These are phyloP conservation scores for Chaetomium tenue DNA, from an alignment of 495 filamentous ascomycete species.

Conservation along the genomic window DNA sequence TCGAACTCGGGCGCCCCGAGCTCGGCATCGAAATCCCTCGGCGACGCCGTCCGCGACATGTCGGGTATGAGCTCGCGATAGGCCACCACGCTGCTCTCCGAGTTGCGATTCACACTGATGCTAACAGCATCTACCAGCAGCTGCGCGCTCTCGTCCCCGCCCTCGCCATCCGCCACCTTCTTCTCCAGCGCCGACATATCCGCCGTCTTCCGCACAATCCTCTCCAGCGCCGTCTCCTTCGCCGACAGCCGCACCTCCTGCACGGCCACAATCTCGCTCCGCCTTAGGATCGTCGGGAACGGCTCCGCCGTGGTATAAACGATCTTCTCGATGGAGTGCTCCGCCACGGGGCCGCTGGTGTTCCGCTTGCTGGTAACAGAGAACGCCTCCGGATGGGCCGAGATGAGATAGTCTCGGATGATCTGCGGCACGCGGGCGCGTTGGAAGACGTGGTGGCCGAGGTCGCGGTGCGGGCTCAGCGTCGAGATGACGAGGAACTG, in stretches of 20 bases:
- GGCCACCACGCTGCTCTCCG: constrained; percentile 67
- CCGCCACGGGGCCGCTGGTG: constrained; percentile 60
- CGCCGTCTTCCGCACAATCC: constrained; percentile 85
- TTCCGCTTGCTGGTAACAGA: constrained; percentile 67
- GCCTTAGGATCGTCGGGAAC: constrained; percentile 87
- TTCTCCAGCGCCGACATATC: constrained; percentile 76
- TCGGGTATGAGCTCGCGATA: constrained; percentile 71
- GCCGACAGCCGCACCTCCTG: constrained; percentile 64
- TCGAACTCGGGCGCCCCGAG: constrained; percentile 54
- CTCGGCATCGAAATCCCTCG: constrained; percentile 46
- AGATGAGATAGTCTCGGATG: constrained; percentile 80
- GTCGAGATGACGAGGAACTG: constrained; percentile 85
- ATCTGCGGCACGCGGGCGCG: constrained; percentile 76
- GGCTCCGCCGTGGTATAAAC: constrained; percentile 79
- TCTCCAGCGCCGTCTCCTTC: constrained; percentile 83
- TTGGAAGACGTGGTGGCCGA: constrained; percentile 83
- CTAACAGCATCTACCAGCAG: constrained; percentile 70
- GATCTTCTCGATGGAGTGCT: constrained; percentile 81
- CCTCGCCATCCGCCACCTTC: constrained; percentile 70
- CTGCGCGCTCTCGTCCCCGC: constrained; percentile 54
- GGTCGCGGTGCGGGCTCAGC: constrained; percentile 77
- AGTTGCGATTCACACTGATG: constrained; percentile 65
- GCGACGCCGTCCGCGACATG: constrained; percentile 43
- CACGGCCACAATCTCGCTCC: constrained; percentile 77
- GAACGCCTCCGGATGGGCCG: constrained; percentile 69